These are phyloP conservation scores for Marchantia polymorpha DNA, from an alignment of 225 moss, liverwort and hornwort species.

Conservation along the genomic window DNA sequence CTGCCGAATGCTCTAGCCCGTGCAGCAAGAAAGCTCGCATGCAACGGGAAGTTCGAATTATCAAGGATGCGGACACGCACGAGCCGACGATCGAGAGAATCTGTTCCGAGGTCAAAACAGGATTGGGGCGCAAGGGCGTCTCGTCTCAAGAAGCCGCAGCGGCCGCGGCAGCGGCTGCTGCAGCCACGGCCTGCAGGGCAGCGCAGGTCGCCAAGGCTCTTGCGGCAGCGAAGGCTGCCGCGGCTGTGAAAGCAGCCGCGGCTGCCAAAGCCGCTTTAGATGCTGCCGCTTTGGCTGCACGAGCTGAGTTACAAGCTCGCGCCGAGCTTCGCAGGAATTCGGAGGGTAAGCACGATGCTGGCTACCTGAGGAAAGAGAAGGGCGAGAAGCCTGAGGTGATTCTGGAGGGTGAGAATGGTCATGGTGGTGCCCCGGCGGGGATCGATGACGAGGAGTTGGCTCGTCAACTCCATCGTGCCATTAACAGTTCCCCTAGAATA, in stretches of 20 bases:
- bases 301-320: slow-evolving; percentile 37
- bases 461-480: slow-evolving; percentile 84
- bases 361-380: slow-evolving; percentile 34
- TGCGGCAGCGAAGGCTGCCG: slow-evolving; percentile 73
- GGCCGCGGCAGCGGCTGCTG: slow-evolving; percentile 57
- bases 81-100: slow-evolving; percentile 37
- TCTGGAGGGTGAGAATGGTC: slow-evolving; percentile 34
- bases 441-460: slow-evolving; percentile 81
- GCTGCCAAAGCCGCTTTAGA: slow-evolving; percentile 83
- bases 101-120: slow-evolving; percentile 9
- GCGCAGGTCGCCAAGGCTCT: slow-evolving; percentile 72
- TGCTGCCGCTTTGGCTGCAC: slow-evolving; percentile 70
- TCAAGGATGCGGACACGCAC: slow-evolving; percentile 43
- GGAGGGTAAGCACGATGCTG: slow-evolving; percentile 46
- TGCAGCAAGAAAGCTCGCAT: slow-evolving; percentile 75
- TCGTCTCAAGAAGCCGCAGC: slow-evolving; percentile 64
- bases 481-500: slow-evolving; percentile 92
- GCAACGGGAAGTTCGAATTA: slow-evolving; percentile 6
- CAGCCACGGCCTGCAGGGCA: slow-evolving; percentile 61
- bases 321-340: slow-evolving; percentile 57
- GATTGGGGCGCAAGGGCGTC: slow-evolving; percentile 25
- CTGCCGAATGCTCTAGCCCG: slow-evolving; percentile 56
- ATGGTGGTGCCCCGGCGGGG: slow-evolving; percentile 19
- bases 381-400: slow-evolving; percentile 43
- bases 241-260: slow-evolving; percentile 78